Percentiles rank a stretch among this genome's conserved stretches.
Conservation (phyloP, 805 yeast species). For the Blastobotrys chiropterorum region DNA sequence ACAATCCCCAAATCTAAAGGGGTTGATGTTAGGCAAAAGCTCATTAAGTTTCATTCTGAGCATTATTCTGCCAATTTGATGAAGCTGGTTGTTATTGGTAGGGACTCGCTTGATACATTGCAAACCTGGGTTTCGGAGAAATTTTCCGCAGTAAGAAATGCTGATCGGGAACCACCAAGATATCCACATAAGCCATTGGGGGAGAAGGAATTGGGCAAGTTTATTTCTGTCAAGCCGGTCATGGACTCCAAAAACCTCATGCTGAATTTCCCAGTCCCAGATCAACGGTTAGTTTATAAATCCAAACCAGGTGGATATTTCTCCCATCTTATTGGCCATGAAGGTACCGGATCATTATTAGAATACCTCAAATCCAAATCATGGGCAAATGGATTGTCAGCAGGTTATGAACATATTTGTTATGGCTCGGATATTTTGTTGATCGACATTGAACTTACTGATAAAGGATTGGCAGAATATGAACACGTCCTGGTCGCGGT, state of each 20-base stretch:
- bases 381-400: slow-evolving; percentile 74
- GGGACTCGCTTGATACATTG: slow-evolving; percentile 67
- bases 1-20: slow-evolving; percentile 54
- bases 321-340: slow-evolving; percentile 88
- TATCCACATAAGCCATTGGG: slow-evolving; percentile 47
- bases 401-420: slow-evolving; percentile 54
- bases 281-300: slow-evolving; percentile 59
- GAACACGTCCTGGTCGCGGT: slow-evolving; percentile 49
- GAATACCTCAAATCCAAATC: slow-evolving; percentile 62
- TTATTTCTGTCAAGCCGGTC: slow-evolving; percentile 70
- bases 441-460: slow-evolving; percentile 72
- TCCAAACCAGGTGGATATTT: slow-evolving; percentile 63
- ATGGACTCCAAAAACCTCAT: slow-evolving; percentile 69
- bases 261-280: slow-evolving; percentile 69
- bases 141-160: slow-evolving; percentile 59
- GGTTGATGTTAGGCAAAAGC: slow-evolving; percentile 71
- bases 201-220: slow-evolving; percentile 42
- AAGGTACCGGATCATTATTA: slow-evolving; percentile 78
- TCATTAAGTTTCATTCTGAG: slow-evolving; percentile 63
- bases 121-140: slow-evolving; percentile 62
- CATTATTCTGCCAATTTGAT: slow-evolving; percentile 82
- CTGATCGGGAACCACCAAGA: slow-evolving; percentile 32
- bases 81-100: slow-evolving; percentile 80
- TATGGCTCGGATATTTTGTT: slow-evolving; percentile 61
- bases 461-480: slow-evolving; percentile 56